Conservation (phyloP, 371 early-diverging fungal genomes). For the Chytridium lagenaria region DNA sequence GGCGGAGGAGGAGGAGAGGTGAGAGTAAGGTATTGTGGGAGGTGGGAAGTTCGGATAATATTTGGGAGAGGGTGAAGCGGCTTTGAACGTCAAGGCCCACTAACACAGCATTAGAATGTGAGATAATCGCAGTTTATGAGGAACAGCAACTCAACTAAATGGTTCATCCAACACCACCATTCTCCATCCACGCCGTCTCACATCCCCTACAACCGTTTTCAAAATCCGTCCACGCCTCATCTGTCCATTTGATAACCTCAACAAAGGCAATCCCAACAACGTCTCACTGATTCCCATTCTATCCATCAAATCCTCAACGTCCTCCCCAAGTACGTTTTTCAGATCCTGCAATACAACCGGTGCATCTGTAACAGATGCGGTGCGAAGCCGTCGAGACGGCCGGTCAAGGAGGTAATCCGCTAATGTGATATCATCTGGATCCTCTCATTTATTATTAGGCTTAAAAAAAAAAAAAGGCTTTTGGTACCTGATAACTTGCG, state of each 20-base stretch:
- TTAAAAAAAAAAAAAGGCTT: background rate
- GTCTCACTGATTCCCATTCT: constrained; percentile 49
- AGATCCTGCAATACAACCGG: background rate
- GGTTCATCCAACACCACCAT: constrained; percentile 67
- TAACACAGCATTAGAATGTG: constrained; percentile 16
- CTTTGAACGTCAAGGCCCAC: constrained; percentile 67
- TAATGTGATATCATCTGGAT: constrained; percentile 4
- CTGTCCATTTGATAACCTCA: constrained; percentile 68
- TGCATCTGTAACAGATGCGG: constrained; percentile 12
- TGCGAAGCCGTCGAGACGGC: constrained; percentile 21
- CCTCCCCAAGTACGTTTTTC: background rate
- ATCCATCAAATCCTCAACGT: constrained; percentile 18
- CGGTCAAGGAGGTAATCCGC: constrained; percentile 14
- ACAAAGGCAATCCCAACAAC: constrained; percentile 55
- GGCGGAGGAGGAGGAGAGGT: constrained; percentile 59
- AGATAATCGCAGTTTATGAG: background rate
- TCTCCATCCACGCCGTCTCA: constrained; percentile 31
- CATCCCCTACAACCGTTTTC: constrained; percentile 50
- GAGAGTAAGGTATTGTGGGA: constrained; percentile 26
- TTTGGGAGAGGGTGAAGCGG: constrained; percentile 51
- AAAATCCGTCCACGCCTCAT: constrained; percentile 63
- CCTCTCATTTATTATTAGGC: background rate
- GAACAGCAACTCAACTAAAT: constrained; percentile 54
- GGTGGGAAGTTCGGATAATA: constrained; percentile 48
- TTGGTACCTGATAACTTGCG: constrained; percentile 53